A percentile compares a stretch with the other conserved stretches of the same genome.
Conservation (phyloP, 495 filamentous ascomycete genomes). For the Penicillium mononematosum region DNA sequence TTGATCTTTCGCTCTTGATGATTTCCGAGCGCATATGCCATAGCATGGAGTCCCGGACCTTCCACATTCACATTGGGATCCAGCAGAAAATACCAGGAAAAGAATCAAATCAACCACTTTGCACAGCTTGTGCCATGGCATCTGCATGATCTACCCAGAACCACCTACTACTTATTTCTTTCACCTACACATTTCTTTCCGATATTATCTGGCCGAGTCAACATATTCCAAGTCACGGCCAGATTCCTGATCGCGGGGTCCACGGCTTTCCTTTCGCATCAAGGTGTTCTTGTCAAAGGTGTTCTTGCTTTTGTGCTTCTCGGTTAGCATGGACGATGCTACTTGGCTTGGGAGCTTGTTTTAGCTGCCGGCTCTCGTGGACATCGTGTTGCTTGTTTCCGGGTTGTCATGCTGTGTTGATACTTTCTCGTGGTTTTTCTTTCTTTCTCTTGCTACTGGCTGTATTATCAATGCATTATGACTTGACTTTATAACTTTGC, state of each 20-base stretch:
- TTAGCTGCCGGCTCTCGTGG: neutral
- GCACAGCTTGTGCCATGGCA: slow-evolving; percentile 1
- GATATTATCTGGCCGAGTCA: neutral
- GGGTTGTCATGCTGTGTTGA: slow-evolving; percentile 14
- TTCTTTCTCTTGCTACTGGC: slow-evolving; percentile 17
- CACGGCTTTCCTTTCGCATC: slow-evolving; percentile 10
- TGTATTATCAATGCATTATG: slow-evolving; percentile 24
- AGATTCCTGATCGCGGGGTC: slow-evolving; percentile 9
- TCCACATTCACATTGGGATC: neutral
- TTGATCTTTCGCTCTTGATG: slow-evolving; percentile 11
- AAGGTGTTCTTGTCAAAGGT: slow-evolving; percentile 19
- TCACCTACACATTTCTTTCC: neutral
- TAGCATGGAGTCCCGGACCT: slow-evolving; percentile 15
- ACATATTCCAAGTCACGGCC: neutral
- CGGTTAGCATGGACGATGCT: neutral
- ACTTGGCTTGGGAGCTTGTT: slow-evolving; percentile 6
- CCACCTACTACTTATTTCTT: slow-evolving; percentile 9
- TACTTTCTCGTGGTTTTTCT: slow-evolving; percentile 13
- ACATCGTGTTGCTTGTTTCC: slow-evolving; percentile 20
- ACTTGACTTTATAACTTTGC: slow-evolving; percentile 14
- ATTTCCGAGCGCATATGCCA: slow-evolving; percentile 28
- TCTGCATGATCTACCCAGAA: slow-evolving; percentile 4
- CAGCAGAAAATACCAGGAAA: slow-evolving; percentile 6
- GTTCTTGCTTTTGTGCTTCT: slow-evolving; percentile 24
- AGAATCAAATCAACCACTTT: slow-evolving; percentile 9